These are phyloP conservation scores for Cercis canadensis DNA, from an alignment of 306 rosid genomes.

Conservation along the genomic window DNA sequence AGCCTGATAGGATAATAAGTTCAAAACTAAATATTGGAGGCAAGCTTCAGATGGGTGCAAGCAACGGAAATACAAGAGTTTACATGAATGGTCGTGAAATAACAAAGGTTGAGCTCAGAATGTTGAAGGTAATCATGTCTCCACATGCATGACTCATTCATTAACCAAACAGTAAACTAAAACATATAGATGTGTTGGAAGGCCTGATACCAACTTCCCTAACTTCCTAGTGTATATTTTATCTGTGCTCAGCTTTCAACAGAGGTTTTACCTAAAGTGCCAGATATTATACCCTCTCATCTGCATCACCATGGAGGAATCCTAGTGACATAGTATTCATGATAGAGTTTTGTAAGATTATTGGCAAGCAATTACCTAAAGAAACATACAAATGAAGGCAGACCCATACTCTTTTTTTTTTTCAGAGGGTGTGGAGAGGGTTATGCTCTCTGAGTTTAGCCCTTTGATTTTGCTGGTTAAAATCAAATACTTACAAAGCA, in stretches of 20 bases:
- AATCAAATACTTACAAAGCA: constrained; percentile 1
- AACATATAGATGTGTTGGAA: constrained; percentile 15
- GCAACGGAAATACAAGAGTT: constrained; percentile 82
- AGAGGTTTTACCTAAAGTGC: constrained; percentile 17
- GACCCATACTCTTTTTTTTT: neutral
- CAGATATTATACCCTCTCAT: neutral
- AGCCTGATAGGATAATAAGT: constrained; percentile 78
- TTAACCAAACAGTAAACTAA: constrained; percentile 3
- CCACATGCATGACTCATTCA: constrained; percentile 19
- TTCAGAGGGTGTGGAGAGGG: too few species aligned
- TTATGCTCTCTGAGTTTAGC: constrained; percentile 16
- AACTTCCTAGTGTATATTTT: neutral
- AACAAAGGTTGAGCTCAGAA: constrained; percentile 79
- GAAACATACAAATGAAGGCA: constrained; percentile 3
- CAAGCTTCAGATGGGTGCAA: constrained; percentile 73
- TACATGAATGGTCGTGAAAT: constrained; percentile 92
- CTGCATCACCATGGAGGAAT: neutral
- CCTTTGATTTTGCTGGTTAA: constrained; percentile 5
- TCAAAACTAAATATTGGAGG: constrained; percentile 87
- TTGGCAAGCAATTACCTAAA: constrained; percentile 3
- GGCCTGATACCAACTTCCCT: constrained; percentile 6
- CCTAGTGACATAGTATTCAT: constrained; percentile 14
- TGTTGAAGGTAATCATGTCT: constrained; percentile 67
- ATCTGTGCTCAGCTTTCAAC: constrained; percentile 1
- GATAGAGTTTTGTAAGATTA: constrained; percentile 1